Evolutionary conservation across 2,329 filamentous ascomycete species (phyloP).

Genomic region (Penicillium sp.): DNA sequence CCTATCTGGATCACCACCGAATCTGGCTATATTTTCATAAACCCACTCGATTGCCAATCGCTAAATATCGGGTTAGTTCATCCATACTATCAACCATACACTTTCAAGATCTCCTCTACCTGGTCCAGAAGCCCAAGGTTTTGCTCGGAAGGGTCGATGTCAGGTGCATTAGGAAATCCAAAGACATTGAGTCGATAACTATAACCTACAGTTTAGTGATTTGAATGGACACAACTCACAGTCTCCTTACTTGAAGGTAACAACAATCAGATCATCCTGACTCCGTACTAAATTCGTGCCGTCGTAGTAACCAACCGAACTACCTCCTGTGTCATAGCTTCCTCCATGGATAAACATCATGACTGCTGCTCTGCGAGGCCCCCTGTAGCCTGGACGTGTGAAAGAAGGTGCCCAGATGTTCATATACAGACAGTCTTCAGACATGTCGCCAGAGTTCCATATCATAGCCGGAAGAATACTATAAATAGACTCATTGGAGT

Average conservation of each 20-base stretch:
- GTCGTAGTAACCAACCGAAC: constrained; percentile 14
- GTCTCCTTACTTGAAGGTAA: constrained; percentile 17
- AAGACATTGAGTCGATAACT: constrained; percentile 24
- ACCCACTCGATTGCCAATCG: constrained; percentile 53
- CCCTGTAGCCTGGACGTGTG: not conserved
- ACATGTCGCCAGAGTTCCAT: constrained; percentile 12
- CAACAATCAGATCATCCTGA: constrained; percentile 17
- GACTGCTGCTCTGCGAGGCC: constrained; percentile 4
- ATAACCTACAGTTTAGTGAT: not conserved
- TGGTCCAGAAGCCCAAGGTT: constrained; percentile 22
- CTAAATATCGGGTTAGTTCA: constrained; percentile 20
- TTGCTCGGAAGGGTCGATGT: constrained; percentile 3
- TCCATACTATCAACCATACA: not conserved
- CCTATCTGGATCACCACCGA: constrained; percentile 50
- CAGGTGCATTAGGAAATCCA: constrained; percentile 20
- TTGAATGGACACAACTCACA: not conserved
- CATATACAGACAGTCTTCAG: constrained; percentile 20
- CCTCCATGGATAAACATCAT: constrained; percentile 24
- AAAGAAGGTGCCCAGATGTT: constrained; percentile 19
- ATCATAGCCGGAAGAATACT: constrained; percentile 16
- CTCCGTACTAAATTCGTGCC: constrained; percentile 15
- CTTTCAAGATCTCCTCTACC: not conserved
- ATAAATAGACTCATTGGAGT: constrained; percentile 16
- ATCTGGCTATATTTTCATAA: constrained; percentile 48
- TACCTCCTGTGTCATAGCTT: constrained; percentile 9